Percentiles rank a stretch among this genome's conserved stretches.
Conservation (phyloP, 176 grass and related monocot species). For the Tuctoria greenei region DNA sequence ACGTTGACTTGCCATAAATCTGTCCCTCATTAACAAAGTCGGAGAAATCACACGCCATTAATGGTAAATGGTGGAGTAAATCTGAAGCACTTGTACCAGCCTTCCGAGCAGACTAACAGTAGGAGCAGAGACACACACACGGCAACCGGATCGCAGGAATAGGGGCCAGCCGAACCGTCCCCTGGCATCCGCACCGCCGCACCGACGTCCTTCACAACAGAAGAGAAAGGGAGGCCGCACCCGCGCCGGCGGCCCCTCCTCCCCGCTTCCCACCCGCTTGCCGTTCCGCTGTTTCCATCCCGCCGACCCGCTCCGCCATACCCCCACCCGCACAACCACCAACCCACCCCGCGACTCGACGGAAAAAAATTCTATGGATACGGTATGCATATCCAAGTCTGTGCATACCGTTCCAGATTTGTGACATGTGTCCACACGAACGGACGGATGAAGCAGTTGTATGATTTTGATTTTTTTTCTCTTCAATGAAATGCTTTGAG, state of each 20-base stretch:
- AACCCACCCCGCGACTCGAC: no score
- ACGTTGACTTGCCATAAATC: not conserved
- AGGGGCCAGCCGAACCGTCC: not conserved
- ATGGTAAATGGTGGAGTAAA: not conserved
- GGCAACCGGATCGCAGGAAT: not conserved
- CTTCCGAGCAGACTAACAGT: not conserved
- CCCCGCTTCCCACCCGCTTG: slow-evolving; percentile 16
- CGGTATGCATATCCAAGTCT: no score
- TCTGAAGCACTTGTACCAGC: not conserved
- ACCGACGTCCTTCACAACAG: not conserved
- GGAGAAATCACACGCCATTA: not conserved
- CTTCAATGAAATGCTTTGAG: no score
- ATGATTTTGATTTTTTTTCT: no score
- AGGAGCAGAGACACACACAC: not conserved
- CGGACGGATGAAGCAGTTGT: no score
- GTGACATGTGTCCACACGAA: no score
- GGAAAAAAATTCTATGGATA: no score
- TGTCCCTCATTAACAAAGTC: not conserved
- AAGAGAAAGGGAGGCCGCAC: not conserved
- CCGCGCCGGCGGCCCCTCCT: not conserved
- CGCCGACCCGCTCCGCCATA: slow-evolving; percentile 25
- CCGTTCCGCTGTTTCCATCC: slow-evolving; percentile 51
- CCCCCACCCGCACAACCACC: slow-evolving; percentile 19
- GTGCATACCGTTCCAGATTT: no score
- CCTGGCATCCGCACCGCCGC: not conserved